Evolutionary conservation across 805 yeast genomes (phyloP), one percentile per base, ranked within the genome.

Genomic region (Yarrowia sp.): DNA sequence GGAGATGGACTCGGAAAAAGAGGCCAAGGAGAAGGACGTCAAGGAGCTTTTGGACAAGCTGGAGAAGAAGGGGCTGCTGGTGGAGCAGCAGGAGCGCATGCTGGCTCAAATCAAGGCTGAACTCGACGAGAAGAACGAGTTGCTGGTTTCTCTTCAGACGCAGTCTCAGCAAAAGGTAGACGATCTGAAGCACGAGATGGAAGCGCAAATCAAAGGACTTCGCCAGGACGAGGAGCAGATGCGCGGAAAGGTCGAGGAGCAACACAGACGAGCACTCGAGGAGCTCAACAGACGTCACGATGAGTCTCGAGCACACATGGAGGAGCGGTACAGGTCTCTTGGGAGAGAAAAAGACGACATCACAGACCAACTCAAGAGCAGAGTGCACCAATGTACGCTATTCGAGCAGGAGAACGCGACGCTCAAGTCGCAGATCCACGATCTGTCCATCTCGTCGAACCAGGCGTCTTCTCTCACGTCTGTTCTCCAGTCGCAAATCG

Each of bases 371-470:
- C 42, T 51, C 7, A n/a, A 16, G 13, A 3, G 13, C 13, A 13
- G 24, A 24, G 13, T 32, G 14, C 29, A n/a, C 3, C 14, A 24
- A n/a, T 32, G 56, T 24, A 22, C 22, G 1, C 13, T 12, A 1
- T 22, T 4, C 13, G 58, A 44, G 32, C 51, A 32, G 41, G 41
- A 31, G 21, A 58, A 58, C 42, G 13, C 13, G 10, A 19, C 64
- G 5, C 71, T 75, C 21, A 70, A 74, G 63, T 63, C 53, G 0
- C 65, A 72, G 24, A 66, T 77, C 4, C 56, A 68, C n/a, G 68
- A 68, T 32, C 74, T 74, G 46, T 72, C 70, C 21, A 64, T 59
- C 27, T 63, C 68, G 12, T 53, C 71, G 2, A 32, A 65, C 10
- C 56, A 68, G 8, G 64, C 66, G 31, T 68, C 68, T 49, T 61